Percentiles rank a stretch among this genome's conserved stretches.
Evolutionary conservation across 345 rosid genomes (phyloP).

Genomic region (Acer campestre): DNA sequence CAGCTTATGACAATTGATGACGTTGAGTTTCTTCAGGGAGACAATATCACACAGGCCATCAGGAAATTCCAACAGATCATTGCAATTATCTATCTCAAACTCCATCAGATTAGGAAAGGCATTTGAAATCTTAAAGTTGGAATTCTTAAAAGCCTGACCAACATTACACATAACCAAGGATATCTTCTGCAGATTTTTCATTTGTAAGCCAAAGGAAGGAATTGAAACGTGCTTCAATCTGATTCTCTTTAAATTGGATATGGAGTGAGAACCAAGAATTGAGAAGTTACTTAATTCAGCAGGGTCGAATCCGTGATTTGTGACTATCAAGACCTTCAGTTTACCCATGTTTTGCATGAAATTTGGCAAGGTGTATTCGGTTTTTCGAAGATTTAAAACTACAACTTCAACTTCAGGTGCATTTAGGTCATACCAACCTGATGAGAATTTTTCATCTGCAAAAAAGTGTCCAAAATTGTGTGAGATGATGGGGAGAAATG

Average conservation of each 20-base stretch:
- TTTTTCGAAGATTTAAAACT: slow-evolving; percentile 40
- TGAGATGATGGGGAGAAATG: background rate
- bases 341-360: slow-evolving; percentile 49
- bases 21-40: slow-evolving; percentile 47
- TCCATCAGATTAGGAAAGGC: slow-evolving; percentile 45
- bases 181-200: slow-evolving; percentile 42
- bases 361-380: slow-evolving; percentile 43
- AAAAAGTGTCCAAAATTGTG: background rate
- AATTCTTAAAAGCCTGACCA: slow-evolving; percentile 26
- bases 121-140: slow-evolving; percentile 12
- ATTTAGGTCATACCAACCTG: slow-evolving; percentile 39
- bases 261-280: slow-evolving; percentile 20
- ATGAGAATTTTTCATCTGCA: slow-evolving; percentile 55
- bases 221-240: slow-evolving; percentile 47
- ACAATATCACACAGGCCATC: slow-evolving; percentile 29
- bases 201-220: slow-evolving; percentile 20
- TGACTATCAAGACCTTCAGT: slow-evolving; percentile 48
- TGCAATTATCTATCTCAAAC: slow-evolving; percentile 52
- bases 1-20: slow-evolving; percentile 61
- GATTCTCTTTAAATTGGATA: slow-evolving; percentile 52
- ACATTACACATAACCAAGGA: slow-evolving; percentile 50
- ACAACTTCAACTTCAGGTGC: slow-evolving; percentile 48
- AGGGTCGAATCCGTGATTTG: slow-evolving; percentile 34
- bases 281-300: slow-evolving; percentile 42
- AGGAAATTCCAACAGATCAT: slow-evolving; percentile 42